phyloP scores from a whole-genome alignment of 306 rosid species.

The Glycine soja region DNA sequence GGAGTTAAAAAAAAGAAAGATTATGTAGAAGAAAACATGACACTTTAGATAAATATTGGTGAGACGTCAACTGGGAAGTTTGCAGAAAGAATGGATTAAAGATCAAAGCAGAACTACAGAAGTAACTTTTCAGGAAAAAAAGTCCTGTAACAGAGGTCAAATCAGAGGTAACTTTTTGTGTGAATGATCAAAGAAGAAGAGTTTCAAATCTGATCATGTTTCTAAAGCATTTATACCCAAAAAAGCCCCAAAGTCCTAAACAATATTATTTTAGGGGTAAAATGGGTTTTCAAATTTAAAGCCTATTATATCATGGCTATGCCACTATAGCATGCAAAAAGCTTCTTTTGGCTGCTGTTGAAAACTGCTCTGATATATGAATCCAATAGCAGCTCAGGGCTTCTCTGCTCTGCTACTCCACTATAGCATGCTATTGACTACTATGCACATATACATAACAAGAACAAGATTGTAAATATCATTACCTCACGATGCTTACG shows the following conservation, averaged over 20 bases:
- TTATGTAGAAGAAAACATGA: neutral
- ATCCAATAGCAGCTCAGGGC: neutral
- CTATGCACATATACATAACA: neutral
- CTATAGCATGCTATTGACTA: neutral
- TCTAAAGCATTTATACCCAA: neutral
- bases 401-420: neutral
- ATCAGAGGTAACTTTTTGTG: neutral
- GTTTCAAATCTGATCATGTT: neutral
- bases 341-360: neutral
- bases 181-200: neutral
- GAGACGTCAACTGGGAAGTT: neutral
- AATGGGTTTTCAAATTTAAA: neutral
- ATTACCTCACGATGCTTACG: slow-evolving; percentile 97
- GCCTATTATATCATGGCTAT: neutral
- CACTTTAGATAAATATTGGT: neutral
- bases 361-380: neutral
- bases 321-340: neutral
- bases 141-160: neutral
- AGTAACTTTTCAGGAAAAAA: neutral
- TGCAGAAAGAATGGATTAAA: neutral
- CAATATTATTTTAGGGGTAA: neutral
- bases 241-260: neutral
- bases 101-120: neutral
- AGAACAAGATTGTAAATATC: slow-evolving; percentile 24
- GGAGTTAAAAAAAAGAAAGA: neutral